A percentile compares a stretch with the other conserved stretches of the same genome.
These are phyloP conservation scores for Phialophora tarda DNA, from an alignment of 2,329 filamentous ascomycete species.

Conservation along the genomic window DNA sequence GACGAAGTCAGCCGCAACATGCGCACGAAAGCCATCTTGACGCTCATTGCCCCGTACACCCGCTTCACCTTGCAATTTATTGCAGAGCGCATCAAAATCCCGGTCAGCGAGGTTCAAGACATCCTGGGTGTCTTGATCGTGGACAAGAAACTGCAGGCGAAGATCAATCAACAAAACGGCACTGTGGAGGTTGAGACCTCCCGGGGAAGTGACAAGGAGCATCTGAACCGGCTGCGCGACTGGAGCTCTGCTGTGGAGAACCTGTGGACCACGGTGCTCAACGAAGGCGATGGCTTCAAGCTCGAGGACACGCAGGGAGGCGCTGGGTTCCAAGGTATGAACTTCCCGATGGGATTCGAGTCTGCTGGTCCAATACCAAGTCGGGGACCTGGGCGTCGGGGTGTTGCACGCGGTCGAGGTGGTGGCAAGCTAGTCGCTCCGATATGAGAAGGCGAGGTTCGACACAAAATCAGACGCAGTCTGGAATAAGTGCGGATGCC, in stretches of 20 bases:
- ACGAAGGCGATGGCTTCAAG: slow-evolving; percentile 72
- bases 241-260: slow-evolving; percentile 73
- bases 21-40: slow-evolving; percentile 92
- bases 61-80: slow-evolving; percentile 89
- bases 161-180: slow-evolving; percentile 86
- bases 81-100: slow-evolving; percentile 84
- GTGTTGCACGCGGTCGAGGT: slow-evolving; percentile 22
- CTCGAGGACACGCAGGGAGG: slow-evolving; percentile 49
- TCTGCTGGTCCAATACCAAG: slow-evolving; percentile 29
- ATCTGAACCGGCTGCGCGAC: slow-evolving; percentile 72
- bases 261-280: slow-evolving; percentile 74
- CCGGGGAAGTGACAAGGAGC: slow-evolving; percentile 62
- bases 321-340: slow-evolving; percentile 22
- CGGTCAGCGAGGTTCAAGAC: slow-evolving; percentile 84
- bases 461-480: not conserved
- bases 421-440: slow-evolving; percentile 28
- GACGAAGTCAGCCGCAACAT: slow-evolving; percentile 98
- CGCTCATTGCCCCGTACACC: slow-evolving; percentile 92
- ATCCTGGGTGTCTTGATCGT: slow-evolving; percentile 95
- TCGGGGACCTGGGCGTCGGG: slow-evolving; percentile 28
- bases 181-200: slow-evolving; percentile 79
- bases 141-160: slow-evolving; percentile 82
- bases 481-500: not conserved
- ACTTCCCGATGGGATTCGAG: slow-evolving; percentile 28
- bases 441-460: slow-evolving; percentile 10